A percentile compares a stretch with the other conserved stretches of the same genome.
phyloP scores from a whole-genome alignment of 176 grass and related monocot genomes.

The Musa beccarii region DNA sequence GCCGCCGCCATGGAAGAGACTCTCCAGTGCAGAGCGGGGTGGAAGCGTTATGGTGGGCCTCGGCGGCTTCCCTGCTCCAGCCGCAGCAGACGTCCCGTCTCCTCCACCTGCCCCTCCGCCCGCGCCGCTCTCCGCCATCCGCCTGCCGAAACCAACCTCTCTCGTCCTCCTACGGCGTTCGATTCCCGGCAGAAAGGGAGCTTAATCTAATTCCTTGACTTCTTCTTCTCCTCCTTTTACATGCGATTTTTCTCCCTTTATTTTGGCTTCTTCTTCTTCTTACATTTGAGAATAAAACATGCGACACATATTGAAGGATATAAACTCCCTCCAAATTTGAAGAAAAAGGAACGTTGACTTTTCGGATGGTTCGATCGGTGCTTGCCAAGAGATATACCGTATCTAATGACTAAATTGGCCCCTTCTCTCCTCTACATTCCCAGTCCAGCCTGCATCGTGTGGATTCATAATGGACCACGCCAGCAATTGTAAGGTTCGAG shows the following conservation, averaged over 20 bases:
- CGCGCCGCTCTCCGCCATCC: background rate
- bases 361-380: background rate
- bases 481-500: no score
- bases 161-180: background rate
- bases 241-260: background rate
- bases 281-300: background rate
- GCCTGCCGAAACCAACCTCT: background rate
- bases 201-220: background rate
- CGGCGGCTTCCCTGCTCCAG: conserved; percentile 30
- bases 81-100: background rate
- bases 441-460: no score
- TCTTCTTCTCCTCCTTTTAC: background rate
- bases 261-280: background rate
- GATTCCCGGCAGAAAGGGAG: background rate
- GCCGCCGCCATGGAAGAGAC: conserved; percentile 45
- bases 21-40: conserved; percentile 43
- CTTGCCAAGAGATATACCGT: no score
- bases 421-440: no score
- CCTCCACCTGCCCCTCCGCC: background rate
- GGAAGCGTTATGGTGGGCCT: conserved; percentile 64
- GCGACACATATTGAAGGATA: background rate
- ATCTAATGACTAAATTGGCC: background rate
- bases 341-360: conserved; percentile 9
- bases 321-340: background rate
- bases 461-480: no score